Percentiles rank a stretch among this genome's conserved stretches.
Evolutionary conservation across 75 land plant species (phyloP).

Genomic region (Cryptomeria japonica): DNA sequence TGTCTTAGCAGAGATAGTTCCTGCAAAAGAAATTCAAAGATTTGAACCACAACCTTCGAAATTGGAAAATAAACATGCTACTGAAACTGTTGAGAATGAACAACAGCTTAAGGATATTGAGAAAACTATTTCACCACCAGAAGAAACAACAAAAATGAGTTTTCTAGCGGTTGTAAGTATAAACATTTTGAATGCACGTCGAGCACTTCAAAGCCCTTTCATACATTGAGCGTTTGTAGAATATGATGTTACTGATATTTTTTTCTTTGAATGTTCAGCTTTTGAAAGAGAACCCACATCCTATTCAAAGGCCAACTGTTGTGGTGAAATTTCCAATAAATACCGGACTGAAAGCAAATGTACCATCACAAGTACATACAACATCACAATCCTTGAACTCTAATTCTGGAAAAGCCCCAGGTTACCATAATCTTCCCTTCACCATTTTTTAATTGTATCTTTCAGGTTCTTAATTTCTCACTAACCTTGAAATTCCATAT

Average conservation of each 20-base stretch:
- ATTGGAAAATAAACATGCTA: slow-evolving; percentile 11
- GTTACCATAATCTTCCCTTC: slow-evolving; percentile 11
- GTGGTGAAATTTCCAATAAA: slow-evolving; percentile 19
- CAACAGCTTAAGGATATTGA: slow-evolving; percentile 8
- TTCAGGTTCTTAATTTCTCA: too few relatives aligned
- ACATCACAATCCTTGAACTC: slow-evolving; percentile 15
- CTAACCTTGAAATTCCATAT: neutral
- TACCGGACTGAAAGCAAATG: slow-evolving; percentile 20
- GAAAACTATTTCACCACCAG: slow-evolving; percentile 9
- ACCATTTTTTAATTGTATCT: neutral
- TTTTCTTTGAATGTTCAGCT: slow-evolving; percentile 30
- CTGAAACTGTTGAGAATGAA: slow-evolving; percentile 29
- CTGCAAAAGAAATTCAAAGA: too few relatives aligned
- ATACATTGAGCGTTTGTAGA: too few relatives aligned
- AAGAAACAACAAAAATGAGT: slow-evolving; percentile 16
- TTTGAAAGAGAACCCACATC: slow-evolving; percentile 29
- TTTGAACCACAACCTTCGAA: too few relatives aligned
- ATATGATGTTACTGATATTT: neutral
- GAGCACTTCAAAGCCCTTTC: too few relatives aligned
- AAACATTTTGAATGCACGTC: too few relatives aligned
- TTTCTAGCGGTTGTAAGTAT: slow-evolving; percentile 59
- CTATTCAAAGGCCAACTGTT: slow-evolving; percentile 19
- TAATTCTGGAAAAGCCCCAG: slow-evolving; percentile 37
- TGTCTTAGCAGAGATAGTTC: too few relatives aligned
- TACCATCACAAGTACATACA: slow-evolving; percentile 12